Percentiles rank a stretch among this genome's conserved stretches.
Conservation (phyloP, 192 early-diverging fungal genomes). For the Mortierella alpina region DNA sequence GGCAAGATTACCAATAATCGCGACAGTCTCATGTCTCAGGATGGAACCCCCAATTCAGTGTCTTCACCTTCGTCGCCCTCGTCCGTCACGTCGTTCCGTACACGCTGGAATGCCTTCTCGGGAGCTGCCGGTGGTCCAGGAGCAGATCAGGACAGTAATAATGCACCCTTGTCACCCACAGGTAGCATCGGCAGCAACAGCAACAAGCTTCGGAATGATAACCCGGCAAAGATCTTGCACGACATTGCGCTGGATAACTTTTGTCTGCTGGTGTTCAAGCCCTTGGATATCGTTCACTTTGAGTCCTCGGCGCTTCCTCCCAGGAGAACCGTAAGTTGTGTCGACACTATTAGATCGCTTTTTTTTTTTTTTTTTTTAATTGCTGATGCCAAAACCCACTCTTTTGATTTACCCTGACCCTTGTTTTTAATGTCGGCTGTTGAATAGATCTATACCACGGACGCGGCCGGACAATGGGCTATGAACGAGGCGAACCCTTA, state of each 20-base stretch:
- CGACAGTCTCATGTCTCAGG: conserved; percentile 47
- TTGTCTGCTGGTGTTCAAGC: conserved; percentile 76
- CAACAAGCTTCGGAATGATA: conserved; percentile 49
- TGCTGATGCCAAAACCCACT: background rate
- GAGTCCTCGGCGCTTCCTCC: conserved; percentile 62
- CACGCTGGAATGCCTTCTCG: conserved; percentile 31
- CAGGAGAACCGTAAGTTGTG: conserved; percentile 59
- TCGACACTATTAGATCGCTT: too few relatives aligned
- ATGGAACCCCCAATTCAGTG: conserved; percentile 31
- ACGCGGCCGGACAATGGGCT: conserved; percentile 48
- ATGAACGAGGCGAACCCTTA: conserved; percentile 47
- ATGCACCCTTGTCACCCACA: conserved; percentile 4
- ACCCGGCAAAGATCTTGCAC: conserved; percentile 68
- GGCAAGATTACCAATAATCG: conserved; percentile 1
- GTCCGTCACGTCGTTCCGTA: conserved; percentile 44
- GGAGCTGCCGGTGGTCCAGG: background rate
- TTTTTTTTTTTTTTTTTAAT: background rate
- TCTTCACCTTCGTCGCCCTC: conserved; percentile 48
- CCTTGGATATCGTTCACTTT: conserved; percentile 69
- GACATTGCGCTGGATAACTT: conserved; percentile 82
- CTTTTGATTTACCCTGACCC: background rate
- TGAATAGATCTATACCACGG: conserved; percentile 51
- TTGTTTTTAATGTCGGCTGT: background rate
- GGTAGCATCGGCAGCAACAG: conserved; percentile 3
- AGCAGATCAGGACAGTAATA: background rate